Conservation (phyloP, 768 basidiomycete genomes). For the Tricholoma terreum region DNA sequence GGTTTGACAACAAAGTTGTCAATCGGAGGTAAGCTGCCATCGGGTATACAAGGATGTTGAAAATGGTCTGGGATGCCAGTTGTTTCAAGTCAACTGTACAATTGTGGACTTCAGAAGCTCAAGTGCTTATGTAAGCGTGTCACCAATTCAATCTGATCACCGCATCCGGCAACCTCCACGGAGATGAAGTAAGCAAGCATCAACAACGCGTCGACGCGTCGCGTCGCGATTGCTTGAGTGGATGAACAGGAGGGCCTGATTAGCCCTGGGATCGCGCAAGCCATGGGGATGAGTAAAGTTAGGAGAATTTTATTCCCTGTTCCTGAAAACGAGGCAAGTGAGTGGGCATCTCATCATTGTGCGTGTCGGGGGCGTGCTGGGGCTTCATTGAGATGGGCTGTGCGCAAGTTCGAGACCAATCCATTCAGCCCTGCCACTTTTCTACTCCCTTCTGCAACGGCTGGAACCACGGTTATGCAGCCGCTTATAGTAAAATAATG, state of each 20-base stretch:
- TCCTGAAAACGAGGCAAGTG: neutral
- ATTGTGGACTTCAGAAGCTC: no score
- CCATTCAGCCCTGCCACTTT: no score
- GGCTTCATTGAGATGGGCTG: neutral
- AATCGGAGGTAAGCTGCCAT: no score
- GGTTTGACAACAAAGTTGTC: no score
- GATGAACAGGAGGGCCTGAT: neutral
- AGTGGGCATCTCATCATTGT: neutral
- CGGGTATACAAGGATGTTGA: no score
- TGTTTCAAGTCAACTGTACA: no score
- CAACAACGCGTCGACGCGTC: slow-evolving; percentile 1
- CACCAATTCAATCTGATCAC: no score
- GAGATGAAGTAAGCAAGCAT: neutral
- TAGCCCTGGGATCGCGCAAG: neutral
- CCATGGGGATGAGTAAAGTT: neutral
- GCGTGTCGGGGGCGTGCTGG: neutral
- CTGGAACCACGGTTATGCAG: no score
- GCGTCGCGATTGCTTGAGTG: neutral
- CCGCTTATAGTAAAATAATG: no score
- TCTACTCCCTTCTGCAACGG: no score
- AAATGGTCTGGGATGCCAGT: no score
- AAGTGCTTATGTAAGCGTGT: no score
- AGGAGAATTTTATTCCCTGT: neutral
- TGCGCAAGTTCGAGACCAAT: neutral
- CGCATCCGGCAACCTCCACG: neutral